Evolutionary conservation across 1,139 yeast genomes (phyloP).

Genomic region (Saccharomyces hybrid): DNA sequence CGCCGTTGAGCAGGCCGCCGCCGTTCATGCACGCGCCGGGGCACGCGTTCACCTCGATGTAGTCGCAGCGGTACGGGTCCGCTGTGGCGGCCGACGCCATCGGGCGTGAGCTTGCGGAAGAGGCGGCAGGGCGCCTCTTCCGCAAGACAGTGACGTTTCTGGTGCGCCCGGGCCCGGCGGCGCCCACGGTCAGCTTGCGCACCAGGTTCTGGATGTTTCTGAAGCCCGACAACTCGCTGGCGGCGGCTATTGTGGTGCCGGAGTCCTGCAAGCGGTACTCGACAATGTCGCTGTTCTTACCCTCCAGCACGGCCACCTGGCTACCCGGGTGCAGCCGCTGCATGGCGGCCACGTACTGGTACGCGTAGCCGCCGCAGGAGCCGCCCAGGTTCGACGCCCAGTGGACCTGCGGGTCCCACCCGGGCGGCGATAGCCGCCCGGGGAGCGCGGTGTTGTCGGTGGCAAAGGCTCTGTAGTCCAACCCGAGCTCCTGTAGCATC

Average conservation of each 20-base stretch:
- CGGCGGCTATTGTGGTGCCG: slow-evolving; percentile 43
- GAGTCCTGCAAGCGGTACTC: slow-evolving; percentile 48
- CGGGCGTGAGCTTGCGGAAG: background rate
- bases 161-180: slow-evolving; percentile 2
- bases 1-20: slow-evolving; percentile 60
- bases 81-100: slow-evolving; percentile 24
- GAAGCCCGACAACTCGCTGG: slow-evolving; percentile 84
- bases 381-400: slow-evolving; percentile 68
- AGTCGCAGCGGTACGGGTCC: slow-evolving; percentile 65
- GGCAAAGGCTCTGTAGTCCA: slow-evolving; percentile 33
- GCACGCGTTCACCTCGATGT: slow-evolving; percentile 95
- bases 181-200: slow-evolving; percentile 51
- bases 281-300: slow-evolving; percentile 68
- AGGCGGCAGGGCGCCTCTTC: slow-evolving; percentile 3
- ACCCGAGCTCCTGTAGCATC: slow-evolving; percentile 47
- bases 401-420: slow-evolving; percentile 33
- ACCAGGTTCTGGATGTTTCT: slow-evolving; percentile 90
- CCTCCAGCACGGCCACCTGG: slow-evolving; percentile 34
- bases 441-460: slow-evolving; percentile 13
- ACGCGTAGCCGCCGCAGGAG: slow-evolving; percentile 85
- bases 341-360: slow-evolving; percentile 44
- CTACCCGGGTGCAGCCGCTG: slow-evolving; percentile 27
- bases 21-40: slow-evolving; percentile 98
- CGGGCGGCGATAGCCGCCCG: slow-evolving; percentile 12
- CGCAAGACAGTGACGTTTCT: slow-evolving; percentile 13